Conservation (phyloP, 1,284 basidiomycete genomes). For the Phellopilus nigrolimitatus region DNA sequence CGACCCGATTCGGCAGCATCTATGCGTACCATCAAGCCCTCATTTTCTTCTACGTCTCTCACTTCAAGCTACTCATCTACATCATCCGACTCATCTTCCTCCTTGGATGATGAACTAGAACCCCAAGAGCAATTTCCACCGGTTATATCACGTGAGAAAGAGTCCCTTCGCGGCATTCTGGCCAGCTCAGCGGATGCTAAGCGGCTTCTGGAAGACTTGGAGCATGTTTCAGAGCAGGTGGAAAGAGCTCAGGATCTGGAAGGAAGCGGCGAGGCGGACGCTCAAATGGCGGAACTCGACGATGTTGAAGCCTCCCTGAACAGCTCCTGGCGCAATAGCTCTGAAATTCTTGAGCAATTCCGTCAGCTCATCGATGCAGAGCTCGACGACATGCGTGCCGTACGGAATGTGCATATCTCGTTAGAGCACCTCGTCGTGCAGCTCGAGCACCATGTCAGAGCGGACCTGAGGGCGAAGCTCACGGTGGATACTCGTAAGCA, state of each 20-base stretch:
- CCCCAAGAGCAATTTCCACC: conserved; percentile 7
- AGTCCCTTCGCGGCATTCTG: conserved; percentile 1
- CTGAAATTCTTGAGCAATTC: conserved; percentile 43
- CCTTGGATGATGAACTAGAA: background rate
- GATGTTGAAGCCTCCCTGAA: conserved; percentile 42
- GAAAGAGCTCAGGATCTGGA: conserved; percentile 18
- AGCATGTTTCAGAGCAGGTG: conserved; percentile 7
- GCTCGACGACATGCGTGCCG: conserved; percentile 41
- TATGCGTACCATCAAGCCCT: conserved; percentile 49
- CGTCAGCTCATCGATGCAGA: conserved; percentile 48
- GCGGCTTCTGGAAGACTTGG: conserved; percentile 5
- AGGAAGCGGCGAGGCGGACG: conserved; percentile 30
- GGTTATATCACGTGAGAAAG: conserved; percentile 2
- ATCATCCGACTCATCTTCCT: conserved; percentile 33
- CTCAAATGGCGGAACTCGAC: conserved; percentile 34
- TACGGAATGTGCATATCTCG: conserved; percentile 37
- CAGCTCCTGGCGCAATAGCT: conserved; percentile 41
- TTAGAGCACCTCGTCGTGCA: conserved; percentile 14
- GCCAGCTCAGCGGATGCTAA: background rate
- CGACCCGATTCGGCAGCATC: conserved; percentile 53
- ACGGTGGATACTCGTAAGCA: background rate
- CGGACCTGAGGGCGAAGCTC: background rate
- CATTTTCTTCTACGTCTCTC: conserved; percentile 31
- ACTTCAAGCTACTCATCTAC: conserved; percentile 40
- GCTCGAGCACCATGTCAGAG: conserved; percentile 21